Evolutionary conservation across 192 early-diverging fungal species (phyloP), one percentile per base, ranked within the genome.

Genomic region (Diversispora epigaea): DNA sequence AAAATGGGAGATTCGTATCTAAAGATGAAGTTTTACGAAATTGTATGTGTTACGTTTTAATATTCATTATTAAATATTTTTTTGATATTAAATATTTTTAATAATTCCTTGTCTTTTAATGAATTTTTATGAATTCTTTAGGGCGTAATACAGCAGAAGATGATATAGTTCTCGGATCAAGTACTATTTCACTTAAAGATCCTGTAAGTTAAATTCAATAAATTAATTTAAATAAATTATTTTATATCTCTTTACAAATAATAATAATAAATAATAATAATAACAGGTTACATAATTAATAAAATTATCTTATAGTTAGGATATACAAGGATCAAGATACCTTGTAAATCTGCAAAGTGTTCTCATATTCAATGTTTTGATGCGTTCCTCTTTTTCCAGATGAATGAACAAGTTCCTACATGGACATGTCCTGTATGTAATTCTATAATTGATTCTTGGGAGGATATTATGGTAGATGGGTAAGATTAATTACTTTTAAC

Each of bases 301-400:
- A 0, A 32, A 32, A 32, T 32, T 32, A 17, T 17, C 12, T 54
- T 17, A 14, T 54, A 54, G 50, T 54, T 54, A 11, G 50, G 50
- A 17, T 54, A 54, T 54, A 54, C 50, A 17, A 87, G 92, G 8
- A 93, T 95, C 49, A 80, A 66, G 0, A 77, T 82, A 19, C 92
- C 94, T 0, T 82, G 80, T 6, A 86, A 91, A 41, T 86, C 91
- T 1, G 78, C 66, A 14, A 76, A 79, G 9, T 95, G 94, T 73
- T 73, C 86, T 47, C 94, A 95, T 76, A 62, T 91, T n/a, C 92
- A 95, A 77, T 95, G 94, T 78, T 95, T 93, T 81, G 94, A 95
- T 68, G 85, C 82, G 14, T 85, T 82, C 6, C 89, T 86, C 1
- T 94, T 90, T 72, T 81, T 95, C 52, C 80, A 86, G 57, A 83